Base-by-base conservation (phyloP, 2,329 filamentous ascomycete species). In the Colletotrichum chrysophilum region DNA sequence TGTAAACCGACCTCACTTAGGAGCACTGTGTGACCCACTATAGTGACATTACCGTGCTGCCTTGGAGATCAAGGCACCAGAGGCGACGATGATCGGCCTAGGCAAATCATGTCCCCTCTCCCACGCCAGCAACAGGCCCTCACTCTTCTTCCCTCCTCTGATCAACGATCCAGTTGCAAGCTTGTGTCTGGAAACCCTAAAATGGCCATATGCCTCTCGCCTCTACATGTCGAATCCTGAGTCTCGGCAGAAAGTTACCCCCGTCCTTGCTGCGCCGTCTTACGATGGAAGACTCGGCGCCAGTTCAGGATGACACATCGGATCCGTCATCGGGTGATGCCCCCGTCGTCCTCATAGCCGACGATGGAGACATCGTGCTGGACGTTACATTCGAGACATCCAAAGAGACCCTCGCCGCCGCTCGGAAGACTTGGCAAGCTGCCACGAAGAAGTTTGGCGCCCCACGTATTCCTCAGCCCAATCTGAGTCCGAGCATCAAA, bases 301-400 rank as follows among this genome's bases (percentile, higher is more conserved):
- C 76, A 70, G 77, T 77, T 66, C 76, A 78, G 70, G 79, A 80
- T 78, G 79, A 79, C 66, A 69, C 79, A 64, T 76, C 77, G 38
- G 71, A 74, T 48, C 55, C 61, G 58, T 62, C 76, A 43, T 70
- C 78, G 72, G 78, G 76, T 70, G 77, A 82, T 58, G 80, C 82
- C 58, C 79, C 81, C 34, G 81, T 91, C 70, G 82, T 91, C 58
- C 85, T 87, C 36, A 89, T 95, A 66, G 88, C 88, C 26, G 78
- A 87, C 5, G 84, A 86, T 18, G 94, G 94, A 43, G 92, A 95
- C 79, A 83, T 95, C 24, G 82, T 95, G 36, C 88, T 96, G 16
- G 88, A 92, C 76, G 89, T 95, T 43, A 89, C 89, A 9, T 94
- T 95, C 80, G 89, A 92, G 76, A 92, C 90, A 43, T 91, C 88